Percentiles rank a stretch among this genome's conserved stretches.
Evolutionary conservation across 257 asterid species (phyloP).

Genomic region (Jaltomata sinuosa): DNA sequence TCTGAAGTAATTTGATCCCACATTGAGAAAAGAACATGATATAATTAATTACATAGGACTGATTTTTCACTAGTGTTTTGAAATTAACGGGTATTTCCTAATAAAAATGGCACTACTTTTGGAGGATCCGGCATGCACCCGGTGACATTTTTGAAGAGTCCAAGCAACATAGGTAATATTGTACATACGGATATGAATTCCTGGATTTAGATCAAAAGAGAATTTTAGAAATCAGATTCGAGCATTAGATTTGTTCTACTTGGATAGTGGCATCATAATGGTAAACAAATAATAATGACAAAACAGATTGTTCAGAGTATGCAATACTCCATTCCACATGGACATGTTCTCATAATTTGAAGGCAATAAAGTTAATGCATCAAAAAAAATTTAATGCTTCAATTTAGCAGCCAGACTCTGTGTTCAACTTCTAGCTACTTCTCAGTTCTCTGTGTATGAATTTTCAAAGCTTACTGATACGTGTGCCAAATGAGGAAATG

Average conservation of each 20-base stretch:
- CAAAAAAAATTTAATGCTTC: not conserved
- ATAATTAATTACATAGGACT: not conserved
- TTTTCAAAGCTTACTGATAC: not conserved
- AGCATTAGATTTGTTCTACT: not conserved
- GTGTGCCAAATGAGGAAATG: not conserved
- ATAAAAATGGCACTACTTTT: not conserved
- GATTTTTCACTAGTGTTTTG: not conserved
- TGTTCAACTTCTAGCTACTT: not conserved
- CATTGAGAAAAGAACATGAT: not conserved
- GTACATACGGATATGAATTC: no score
- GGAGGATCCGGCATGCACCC: no score
- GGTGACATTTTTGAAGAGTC: no score
- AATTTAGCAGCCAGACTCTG: not conserved
- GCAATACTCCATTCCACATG: not conserved
- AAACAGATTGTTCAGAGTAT: not conserved
- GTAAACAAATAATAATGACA: not conserved
- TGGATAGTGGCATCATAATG: not conserved
- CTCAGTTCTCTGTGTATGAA: not conserved
- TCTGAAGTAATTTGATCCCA: not conserved
- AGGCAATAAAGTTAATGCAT: not conserved
- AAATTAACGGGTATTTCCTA: not conserved
- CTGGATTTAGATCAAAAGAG: not conserved
- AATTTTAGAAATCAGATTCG: not conserved
- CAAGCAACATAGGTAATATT: no score
- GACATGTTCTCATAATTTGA: not conserved